Conservation (phyloP, 257 asterid species). For the Solanum chiquidenum region DNA sequence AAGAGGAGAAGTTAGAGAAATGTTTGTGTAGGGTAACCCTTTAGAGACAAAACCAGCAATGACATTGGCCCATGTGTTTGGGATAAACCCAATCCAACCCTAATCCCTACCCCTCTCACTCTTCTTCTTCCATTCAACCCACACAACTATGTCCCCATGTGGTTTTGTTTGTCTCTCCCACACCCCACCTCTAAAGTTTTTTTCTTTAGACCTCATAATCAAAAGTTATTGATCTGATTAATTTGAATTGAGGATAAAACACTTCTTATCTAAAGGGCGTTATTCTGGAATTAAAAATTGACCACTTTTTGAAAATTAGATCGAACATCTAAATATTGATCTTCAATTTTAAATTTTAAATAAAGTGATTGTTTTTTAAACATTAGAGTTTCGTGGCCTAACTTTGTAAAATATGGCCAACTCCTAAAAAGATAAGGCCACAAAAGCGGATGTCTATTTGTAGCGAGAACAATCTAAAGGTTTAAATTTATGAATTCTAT, state of each 20-base stretch:
- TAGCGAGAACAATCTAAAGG: neutral
- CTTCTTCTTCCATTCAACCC: neutral
- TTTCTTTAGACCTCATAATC: neutral
- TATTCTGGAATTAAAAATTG: neutral
- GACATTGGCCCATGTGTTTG: constrained; percentile 4
- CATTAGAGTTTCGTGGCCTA: neutral
- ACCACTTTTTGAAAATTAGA: neutral
- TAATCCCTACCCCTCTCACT: neutral
- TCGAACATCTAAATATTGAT: neutral
- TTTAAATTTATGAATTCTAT: neutral
- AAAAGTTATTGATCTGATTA: neutral
- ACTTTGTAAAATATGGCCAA: neutral
- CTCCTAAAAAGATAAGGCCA: neutral
- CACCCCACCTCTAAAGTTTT: neutral
- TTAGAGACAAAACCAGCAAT: constrained; percentile 18
- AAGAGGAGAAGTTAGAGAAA: constrained; percentile 6
- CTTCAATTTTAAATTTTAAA: neutral
- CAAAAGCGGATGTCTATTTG: neutral
- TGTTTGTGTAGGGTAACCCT: constrained; percentile 29
- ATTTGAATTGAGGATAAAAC: neutral
- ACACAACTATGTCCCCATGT: constrained; percentile 1
- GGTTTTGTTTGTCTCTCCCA: neutral
- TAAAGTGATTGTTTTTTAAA: neutral
- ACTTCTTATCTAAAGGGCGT: neutral
- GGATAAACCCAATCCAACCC: neutral